phyloP scores from a whole-genome alignment of 306 rosid species.

The Acacia acuminata region DNA sequence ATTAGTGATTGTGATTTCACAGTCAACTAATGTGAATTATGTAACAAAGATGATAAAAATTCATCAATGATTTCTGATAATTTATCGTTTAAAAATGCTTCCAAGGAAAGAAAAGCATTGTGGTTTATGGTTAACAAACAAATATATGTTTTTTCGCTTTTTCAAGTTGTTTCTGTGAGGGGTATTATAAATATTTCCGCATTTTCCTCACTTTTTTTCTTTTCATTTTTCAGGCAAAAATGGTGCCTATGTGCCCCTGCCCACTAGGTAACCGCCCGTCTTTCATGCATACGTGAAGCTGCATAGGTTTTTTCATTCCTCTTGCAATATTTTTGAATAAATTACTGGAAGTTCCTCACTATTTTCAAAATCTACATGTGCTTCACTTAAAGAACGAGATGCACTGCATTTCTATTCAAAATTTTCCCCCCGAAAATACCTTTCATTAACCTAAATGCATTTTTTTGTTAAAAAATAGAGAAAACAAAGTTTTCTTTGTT shows the following conservation, averaged over 20 bases:
- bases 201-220: neutral
- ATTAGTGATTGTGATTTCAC: neutral
- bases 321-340: neutral
- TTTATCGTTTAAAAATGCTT: slow-evolving; percentile 4
- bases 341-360: neutral
- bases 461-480: neutral
- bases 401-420: neutral
- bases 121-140: neutral
- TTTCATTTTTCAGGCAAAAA: slow-evolving; percentile 53
- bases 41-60: neutral
- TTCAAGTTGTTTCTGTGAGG: neutral
- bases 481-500: neutral
- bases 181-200: neutral
- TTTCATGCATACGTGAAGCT: neutral
- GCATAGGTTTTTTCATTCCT: slow-evolving; percentile 12
- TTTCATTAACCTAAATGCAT: neutral
- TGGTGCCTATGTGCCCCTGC: slow-evolving; percentile 41
- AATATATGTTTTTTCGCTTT: neutral
- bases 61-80: neutral
- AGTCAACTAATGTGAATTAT: slow-evolving; percentile 3
- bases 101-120: neutral
- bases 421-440: neutral
- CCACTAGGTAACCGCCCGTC: slow-evolving; percentile 45
- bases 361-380: neutral
- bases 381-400: neutral